Base-by-base conservation (phyloP, 305 asterid species). In the Fraxinus latifolia region DNA sequence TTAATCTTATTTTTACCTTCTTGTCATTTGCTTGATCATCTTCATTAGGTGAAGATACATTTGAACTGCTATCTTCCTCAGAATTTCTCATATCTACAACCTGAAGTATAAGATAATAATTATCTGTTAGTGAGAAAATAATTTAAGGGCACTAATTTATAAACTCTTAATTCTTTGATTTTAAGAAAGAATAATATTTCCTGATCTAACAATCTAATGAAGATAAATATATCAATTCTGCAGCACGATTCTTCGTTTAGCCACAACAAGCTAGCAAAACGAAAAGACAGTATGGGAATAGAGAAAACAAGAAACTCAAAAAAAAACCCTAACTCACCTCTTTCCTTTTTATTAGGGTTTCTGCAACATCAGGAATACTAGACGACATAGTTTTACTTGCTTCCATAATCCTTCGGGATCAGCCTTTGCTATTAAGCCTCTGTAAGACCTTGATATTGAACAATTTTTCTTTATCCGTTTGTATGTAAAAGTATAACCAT, bases 331-430 rank as follows among this genome's bases (percentile, higher is more conserved):
- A 42, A 21, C 21, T n/a, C 78, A 83, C 88, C 88, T 83, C 55
- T 25, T 14, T 77, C 76, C 7, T 36, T 77, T 27, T 25, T 70
- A 81, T 25, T 37, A 6, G 70, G 62, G 82, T 80, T 87, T 84
- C 85, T 81, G 79, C 72, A 44, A 74, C 34, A 29, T 34, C 68
- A 36, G 9, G 39, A 34, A 7, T 60, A 21, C 42, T 55, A 8
- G 83, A 73, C 70, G 75, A 50, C 77, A 8, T 37, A 2, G 77
- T 68, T 65, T 1, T 67, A 25, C 8, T 81, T 80, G 81, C 84
- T 50, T 80, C 80, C 82, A 42, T 67, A 3, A 44, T 19, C 60
- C 8, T 50, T 62, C 67, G 12, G 5, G 62, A 70, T 55, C 27
- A 39, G 23, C 42, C 73, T 39, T 21, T 0, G 60, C 55, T 50